Conservation (phyloP, 2,329 filamentous ascomycete genomes). For the Fusarium sp. region DNA sequence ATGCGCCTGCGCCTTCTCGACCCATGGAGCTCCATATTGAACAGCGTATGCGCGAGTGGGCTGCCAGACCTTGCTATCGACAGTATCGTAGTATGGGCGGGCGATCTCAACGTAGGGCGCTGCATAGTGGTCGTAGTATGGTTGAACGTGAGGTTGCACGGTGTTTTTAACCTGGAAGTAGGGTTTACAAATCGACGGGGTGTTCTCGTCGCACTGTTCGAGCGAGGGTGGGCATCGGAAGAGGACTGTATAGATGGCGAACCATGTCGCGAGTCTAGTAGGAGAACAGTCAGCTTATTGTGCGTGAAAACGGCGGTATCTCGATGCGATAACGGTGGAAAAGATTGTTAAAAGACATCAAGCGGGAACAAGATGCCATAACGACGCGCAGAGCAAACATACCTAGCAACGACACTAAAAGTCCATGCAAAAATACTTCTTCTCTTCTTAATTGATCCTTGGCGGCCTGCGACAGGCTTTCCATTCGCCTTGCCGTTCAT, state of each 20-base stretch:
- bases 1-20: constrained; percentile 72
- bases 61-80: constrained; percentile 70
- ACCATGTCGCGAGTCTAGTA: constrained; percentile 81
- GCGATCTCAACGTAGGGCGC: constrained; percentile 81
- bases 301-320: background rate
- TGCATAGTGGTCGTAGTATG: constrained; percentile 86
- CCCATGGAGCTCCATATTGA: constrained; percentile 78
- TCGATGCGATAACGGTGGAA: background rate
- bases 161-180: constrained; percentile 73
- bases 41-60: constrained; percentile 73
- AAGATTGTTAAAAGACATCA: constrained; percentile 6
- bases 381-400: constrained; percentile 35
- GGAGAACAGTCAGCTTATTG: background rate
- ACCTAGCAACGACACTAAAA: constrained; percentile 65
- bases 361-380: background rate
- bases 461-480: constrained; percentile 36
- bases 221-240: constrained; percentile 81
- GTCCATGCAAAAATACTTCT: constrained; percentile 48
- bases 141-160: constrained; percentile 77
- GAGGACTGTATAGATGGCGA: constrained; percentile 79
- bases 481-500: constrained; percentile 45
- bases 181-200: constrained; percentile 82
- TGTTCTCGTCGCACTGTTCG: constrained; percentile 71
- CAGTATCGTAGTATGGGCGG: constrained; percentile 75
- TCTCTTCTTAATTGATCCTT: constrained; percentile 32